Evolutionary conservation across 2,329 filamentous ascomycete genomes (phyloP).

Genomic region (Cladosporium sp.): DNA sequence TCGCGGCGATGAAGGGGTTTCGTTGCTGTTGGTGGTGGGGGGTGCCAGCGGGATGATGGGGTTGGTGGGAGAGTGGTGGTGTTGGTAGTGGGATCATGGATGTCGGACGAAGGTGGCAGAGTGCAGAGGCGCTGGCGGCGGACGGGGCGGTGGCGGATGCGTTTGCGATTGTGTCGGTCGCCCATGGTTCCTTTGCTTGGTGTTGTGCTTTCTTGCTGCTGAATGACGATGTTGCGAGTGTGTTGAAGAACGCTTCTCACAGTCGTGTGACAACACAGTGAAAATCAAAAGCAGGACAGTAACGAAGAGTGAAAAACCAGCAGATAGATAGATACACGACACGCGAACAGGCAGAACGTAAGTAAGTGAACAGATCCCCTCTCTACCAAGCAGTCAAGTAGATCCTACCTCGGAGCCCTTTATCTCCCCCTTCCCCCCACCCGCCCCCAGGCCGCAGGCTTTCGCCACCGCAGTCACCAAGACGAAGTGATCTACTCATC

Average conservation of each 20-base stretch:
- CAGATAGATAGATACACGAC: neutral
- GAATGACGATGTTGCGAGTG: neutral
- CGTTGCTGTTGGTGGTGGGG: neutral
- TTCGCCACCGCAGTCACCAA: neutral
- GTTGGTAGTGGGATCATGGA: neutral
- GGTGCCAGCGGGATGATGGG: constrained; percentile 1
- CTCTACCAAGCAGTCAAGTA: too few species aligned
- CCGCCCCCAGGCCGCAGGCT: neutral
- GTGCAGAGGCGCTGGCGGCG: constrained; percentile 2
- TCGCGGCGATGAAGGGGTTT: neutral
- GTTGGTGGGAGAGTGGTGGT: neutral
- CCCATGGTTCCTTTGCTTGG: neutral
- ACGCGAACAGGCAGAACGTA: neutral
- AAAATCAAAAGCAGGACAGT: neutral
- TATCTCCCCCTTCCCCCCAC: neutral
- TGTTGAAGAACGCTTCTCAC: too few species aligned
- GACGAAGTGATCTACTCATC: too few species aligned
- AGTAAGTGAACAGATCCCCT: neutral
- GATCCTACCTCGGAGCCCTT: constrained; percentile 8
- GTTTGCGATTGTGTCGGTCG: constrained; percentile 10
- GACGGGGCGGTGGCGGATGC: constrained; percentile 7
- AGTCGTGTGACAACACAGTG: neutral
- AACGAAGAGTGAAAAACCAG: neutral
- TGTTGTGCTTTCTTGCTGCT: neutral
- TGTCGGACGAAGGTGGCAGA: neutral